These are phyloP conservation scores for Periconia sp. DNA, from an alignment of 2,329 filamentous ascomycete genomes.

Conservation along the genomic window DNA sequence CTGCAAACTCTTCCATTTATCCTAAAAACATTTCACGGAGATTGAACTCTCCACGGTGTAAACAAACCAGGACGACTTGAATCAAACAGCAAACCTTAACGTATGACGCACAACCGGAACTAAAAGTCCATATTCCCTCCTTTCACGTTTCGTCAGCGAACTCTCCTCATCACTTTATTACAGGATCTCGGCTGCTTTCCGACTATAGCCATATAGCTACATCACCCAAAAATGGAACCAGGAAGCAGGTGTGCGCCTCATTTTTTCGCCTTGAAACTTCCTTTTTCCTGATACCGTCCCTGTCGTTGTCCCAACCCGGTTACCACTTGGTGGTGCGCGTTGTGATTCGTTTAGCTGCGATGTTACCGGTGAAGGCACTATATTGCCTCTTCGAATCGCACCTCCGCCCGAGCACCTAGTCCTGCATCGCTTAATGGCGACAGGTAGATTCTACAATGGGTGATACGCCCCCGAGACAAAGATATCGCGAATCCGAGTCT, in stretches of 20 bases:
- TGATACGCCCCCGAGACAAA: background rate
- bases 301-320: background rate
- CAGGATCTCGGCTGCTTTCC: background rate
- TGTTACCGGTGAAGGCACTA: slow-evolving; percentile 2
- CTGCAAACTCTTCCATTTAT: background rate
- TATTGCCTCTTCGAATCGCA: background rate
- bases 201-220: background rate
- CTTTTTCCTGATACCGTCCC: background rate
- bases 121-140: background rate
- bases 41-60: too few relatives aligned
- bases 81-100: too few relatives aligned
- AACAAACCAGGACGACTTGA: too few relatives aligned
- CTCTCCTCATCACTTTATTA: background rate
- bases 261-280: background rate
- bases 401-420: background rate
- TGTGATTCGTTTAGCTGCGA: background rate
- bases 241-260: slow-evolving; percentile 2
- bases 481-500: background rate
- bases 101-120: too few relatives aligned
- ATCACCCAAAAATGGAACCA: background rate
- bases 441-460: background rate
- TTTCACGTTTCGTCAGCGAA: slow-evolving; percentile 2
- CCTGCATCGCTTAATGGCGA: background rate
- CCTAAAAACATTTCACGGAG: too few relatives aligned
- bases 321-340: background rate